Evolutionary conservation across 1,284 basidiomycete species (phyloP), one percentile per base, ranked within the genome.

Genomic region (Irpex sp.): DNA sequence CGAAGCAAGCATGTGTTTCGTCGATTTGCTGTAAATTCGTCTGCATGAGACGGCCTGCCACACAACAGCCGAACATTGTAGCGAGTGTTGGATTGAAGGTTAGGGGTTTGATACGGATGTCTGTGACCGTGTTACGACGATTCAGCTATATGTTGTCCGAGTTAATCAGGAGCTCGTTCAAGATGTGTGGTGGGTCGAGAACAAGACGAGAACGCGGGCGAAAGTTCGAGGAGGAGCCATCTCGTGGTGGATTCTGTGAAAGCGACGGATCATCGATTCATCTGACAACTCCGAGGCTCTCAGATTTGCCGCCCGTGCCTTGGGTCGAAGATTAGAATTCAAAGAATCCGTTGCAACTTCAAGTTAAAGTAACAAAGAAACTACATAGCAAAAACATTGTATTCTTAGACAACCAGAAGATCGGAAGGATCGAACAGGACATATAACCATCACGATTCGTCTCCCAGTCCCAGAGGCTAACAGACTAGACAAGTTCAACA

Each of bases 1-100:
- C 86, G 71, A 96, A 95, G 21, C 89, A 79, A 39, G 93, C 94
- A 70, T 94, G 93, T 0, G 92, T 94, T 55, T 93, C 90, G 73
- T 95, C 90, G 60, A 93, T 79, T 69, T 91, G 89, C 62, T 86
- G 84, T 4, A 92, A 76, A 69, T 92, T 87, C 56, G 91, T 92
- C 73, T 92, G 89, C 4, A 91, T 73, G 31, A 84, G 80, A 67
- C 90, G 86, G n/a, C 89, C 89, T 37, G 90, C 90, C 58, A 92
- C 86, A 65, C 85, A 82, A 66, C 89, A 92, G 11, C 89, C 90
- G 68, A 92, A 91, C 90, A 92, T 83, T 21, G 55, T 31, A 11
- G 57, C 9, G 49, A 8, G 17, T 11, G 39, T 43, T 43, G 39
- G 46, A 39, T 53, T 46, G 37, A 39, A 49, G 39, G 11, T 51